Conservation (phyloP, 106 monocot species). For the Alisma plantagoaquatica region DNA sequence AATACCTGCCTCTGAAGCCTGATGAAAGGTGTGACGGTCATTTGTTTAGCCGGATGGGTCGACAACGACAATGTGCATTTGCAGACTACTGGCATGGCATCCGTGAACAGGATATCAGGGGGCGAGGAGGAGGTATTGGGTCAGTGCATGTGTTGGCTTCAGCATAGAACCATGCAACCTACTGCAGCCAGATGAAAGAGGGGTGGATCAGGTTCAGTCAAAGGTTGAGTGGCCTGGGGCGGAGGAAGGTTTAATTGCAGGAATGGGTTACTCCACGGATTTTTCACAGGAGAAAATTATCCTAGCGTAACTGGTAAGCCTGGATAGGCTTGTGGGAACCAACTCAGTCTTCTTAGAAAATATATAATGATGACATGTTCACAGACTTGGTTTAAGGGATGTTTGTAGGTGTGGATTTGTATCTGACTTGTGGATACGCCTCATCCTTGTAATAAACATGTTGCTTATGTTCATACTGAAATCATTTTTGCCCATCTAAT, state of each 20-base stretch:
- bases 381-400: no score
- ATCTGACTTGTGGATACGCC: no score
- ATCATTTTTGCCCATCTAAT: no score
- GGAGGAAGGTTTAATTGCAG: slow-evolving; percentile 37
- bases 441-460: no score
- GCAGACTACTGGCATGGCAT: slow-evolving; percentile 23
- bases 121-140: slow-evolving; percentile 62
- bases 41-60: slow-evolving; percentile 60
- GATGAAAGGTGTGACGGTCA: slow-evolving; percentile 57
- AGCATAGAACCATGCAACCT: slow-evolving; percentile 66
- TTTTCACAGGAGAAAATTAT: slow-evolving; percentile 49
- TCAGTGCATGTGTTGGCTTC: slow-evolving; percentile 75
- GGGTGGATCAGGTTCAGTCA: slow-evolving; percentile 46
- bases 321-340: no score
- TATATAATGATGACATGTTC: no score
- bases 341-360: no score
- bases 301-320: slow-evolving; percentile 42
- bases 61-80: slow-evolving; percentile 83
- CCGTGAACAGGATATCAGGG: slow-evolving; percentile 51
- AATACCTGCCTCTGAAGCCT: slow-evolving; percentile 26
- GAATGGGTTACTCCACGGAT: slow-evolving; percentile 77
- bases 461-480: no score
- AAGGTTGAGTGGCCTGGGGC: slow-evolving; percentile 40
- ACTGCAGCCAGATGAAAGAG: slow-evolving; percentile 33
- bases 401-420: no score